Evolutionary conservation across 2,329 filamentous ascomycete genomes (phyloP).

Genomic region (Colletotrichum tamarilloi): DNA sequence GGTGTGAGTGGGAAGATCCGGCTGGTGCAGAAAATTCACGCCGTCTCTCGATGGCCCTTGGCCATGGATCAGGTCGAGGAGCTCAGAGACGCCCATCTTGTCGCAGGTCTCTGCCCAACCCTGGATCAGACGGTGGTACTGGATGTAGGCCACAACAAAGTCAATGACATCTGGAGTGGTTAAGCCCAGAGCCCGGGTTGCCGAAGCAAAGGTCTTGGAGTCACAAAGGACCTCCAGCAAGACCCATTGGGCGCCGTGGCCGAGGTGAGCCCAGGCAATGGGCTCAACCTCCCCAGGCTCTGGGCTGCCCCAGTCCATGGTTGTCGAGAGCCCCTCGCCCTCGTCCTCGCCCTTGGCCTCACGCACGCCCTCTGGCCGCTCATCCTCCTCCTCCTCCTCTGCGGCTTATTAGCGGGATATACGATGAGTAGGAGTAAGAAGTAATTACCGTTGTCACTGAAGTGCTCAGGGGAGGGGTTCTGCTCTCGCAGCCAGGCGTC

Average conservation of each 20-base stretch:
- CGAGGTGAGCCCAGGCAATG: slow-evolving; percentile 1
- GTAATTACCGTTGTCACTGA: not conserved
- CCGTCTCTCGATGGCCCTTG: slow-evolving; percentile 30
- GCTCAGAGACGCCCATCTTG: slow-evolving; percentile 3
- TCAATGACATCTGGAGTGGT: not conserved
- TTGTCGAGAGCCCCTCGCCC: not conserved
- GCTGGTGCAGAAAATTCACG: slow-evolving; percentile 33
- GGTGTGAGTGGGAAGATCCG: slow-evolving; percentile 40
- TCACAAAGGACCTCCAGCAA: slow-evolving; percentile 11
- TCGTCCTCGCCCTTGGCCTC: not conserved
- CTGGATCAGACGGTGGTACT: not conserved
- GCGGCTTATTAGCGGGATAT: not conserved
- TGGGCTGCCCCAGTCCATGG: slow-evolving; percentile 26
- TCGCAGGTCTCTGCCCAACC: slow-evolving; percentile 19
- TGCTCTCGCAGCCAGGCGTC: not conserved
- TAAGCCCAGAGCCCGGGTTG: not conserved
- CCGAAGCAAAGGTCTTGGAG: not conserved
- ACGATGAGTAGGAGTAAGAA: not conserved
- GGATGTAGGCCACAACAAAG: slow-evolving; percentile 22
- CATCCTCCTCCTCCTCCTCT: not conserved
- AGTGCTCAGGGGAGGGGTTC: not conserved
- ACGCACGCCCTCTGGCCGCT: not conserved
- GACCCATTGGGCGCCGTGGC: slow-evolving; percentile 9
- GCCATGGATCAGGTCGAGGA: slow-evolving; percentile 21
- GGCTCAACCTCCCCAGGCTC: not conserved